These are phyloP conservation scores for Trichophyton simii DNA, from an alignment of 2,329 filamentous ascomycete species.

Conservation along the genomic window DNA sequence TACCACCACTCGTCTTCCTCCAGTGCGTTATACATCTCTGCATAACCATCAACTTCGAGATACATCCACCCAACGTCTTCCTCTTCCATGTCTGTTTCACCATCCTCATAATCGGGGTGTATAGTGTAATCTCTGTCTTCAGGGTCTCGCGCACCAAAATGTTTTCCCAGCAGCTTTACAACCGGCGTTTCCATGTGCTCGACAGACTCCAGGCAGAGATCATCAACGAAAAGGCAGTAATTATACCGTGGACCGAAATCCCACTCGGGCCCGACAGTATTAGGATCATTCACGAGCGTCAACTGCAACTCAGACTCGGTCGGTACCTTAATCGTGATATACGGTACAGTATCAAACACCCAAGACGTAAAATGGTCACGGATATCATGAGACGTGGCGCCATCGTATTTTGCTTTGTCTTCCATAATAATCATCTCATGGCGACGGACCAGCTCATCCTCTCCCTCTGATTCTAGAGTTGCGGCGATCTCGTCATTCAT, in stretches of 20 bases:
- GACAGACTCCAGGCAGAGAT: constrained; percentile 5
- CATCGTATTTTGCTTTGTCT: constrained; percentile 9
- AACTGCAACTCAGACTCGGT: neutral
- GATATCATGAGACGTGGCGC: constrained; percentile 9
- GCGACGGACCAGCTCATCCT: constrained; percentile 6
- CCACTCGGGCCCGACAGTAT: neutral
- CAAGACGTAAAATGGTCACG: constrained; percentile 12
- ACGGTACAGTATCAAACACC: neutral
- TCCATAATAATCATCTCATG: constrained; percentile 11
- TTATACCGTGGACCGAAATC: neutral
- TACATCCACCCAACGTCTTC: constrained; percentile 4
- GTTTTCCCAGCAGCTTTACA: constrained; percentile 10
- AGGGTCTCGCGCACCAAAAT: constrained; percentile 8
- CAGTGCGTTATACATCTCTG: neutral
- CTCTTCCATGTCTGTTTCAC: neutral
- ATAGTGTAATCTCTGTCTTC: constrained; percentile 11
- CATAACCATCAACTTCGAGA: neutral
- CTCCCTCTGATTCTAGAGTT: neutral
- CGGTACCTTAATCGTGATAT: neutral
- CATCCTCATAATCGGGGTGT: constrained; percentile 13
- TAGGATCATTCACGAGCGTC: neutral
- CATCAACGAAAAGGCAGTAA: constrained; percentile 1
- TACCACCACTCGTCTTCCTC: neutral
- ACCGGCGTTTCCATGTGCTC: constrained; percentile 6
- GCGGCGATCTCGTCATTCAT: constrained; percentile 4